Percentiles rank a stretch among this genome's conserved stretches.
These are phyloP conservation scores for Citrullus amarus DNA, from an alignment of 306 rosid species.

Conservation along the genomic window DNA sequence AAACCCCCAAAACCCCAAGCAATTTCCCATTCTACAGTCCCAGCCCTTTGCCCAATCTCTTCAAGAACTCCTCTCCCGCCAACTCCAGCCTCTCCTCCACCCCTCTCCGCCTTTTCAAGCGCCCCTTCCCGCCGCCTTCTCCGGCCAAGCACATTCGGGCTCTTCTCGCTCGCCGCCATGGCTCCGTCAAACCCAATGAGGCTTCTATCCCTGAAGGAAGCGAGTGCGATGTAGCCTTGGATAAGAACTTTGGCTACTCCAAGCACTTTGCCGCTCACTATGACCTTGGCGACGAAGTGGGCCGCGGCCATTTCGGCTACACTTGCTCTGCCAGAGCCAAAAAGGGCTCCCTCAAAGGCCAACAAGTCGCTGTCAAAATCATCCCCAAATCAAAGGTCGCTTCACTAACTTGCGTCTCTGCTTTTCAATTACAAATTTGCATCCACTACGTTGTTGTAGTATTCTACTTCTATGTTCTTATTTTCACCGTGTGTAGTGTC, in stretches of 20 bases:
- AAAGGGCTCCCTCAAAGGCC: constrained; percentile 68
- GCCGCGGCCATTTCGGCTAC: constrained; percentile 95
- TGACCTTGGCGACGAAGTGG: constrained; percentile 77
- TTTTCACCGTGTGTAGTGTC: not conserved
- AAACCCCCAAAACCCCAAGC: constrained; percentile 24
- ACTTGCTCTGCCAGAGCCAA: constrained; percentile 71
- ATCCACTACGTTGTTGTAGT: not conserved
- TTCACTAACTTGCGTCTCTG: not conserved
- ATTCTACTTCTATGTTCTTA: not conserved
- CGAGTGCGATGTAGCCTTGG: constrained; percentile 71
- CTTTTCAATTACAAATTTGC: not conserved
- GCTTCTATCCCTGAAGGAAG: constrained; percentile 89
- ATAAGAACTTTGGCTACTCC: constrained; percentile 65
- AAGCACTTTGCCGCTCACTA: constrained; percentile 48
- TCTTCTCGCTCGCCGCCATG: constrained; percentile 66
- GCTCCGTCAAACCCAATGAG: constrained; percentile 81
- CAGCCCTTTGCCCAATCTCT: constrained; percentile 69
- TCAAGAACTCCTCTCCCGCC: constrained; percentile 78
- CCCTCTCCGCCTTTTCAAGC: constrained; percentile 65
- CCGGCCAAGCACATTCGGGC: constrained; percentile 95
- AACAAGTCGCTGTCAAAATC: constrained; percentile 81
- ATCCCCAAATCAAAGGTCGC: constrained; percentile 81
- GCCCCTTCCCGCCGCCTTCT: constrained; percentile 92
- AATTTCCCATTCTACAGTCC: constrained; percentile 80
- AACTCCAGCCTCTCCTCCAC: constrained; percentile 56